Evolutionary conservation across 2,329 filamentous ascomycete species (phyloP).

Genomic region (Sporothrix pseudoabietina): DNA sequence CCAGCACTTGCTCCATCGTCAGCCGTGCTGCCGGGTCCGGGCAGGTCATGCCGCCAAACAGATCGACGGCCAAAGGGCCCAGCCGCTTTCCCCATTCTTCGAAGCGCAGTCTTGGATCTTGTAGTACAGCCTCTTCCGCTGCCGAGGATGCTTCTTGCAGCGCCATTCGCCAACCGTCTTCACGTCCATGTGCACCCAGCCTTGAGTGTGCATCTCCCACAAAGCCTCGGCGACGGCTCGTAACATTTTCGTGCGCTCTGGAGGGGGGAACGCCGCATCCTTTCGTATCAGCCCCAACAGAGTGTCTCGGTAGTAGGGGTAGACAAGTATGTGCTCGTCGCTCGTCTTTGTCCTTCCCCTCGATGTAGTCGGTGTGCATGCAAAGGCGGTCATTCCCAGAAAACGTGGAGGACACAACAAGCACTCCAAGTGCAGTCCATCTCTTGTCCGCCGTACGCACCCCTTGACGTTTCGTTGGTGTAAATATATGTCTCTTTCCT

Average conservation of each 20-base stretch:
- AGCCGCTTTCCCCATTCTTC: conserved; percentile 2
- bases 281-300: background rate
- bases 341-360: too few relatives aligned
- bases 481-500: background rate
- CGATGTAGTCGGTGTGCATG: conserved; percentile 13
- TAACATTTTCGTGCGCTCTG: background rate
- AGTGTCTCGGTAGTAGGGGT: conserved; percentile 8
- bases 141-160: too few relatives aligned
- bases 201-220: background rate
- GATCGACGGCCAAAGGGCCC: background rate
- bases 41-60: background rate
- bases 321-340: background rate
- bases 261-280: background rate
- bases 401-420: too few relatives aligned
- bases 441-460: background rate
- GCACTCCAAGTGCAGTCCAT: background rate
- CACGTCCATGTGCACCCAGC: conserved; percentile 12
- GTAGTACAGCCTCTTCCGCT: too few relatives aligned
- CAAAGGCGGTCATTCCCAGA: too few relatives aligned
- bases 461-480: background rate
- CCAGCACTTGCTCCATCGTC: conserved; percentile 20
- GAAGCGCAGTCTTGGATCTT: background rate
- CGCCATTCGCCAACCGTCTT: too few relatives aligned
- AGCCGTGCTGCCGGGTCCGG: background rate
- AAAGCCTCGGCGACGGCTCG: conserved; percentile 3